phyloP scores from a whole-genome alignment of 495 filamentous ascomycete species.

The Hypoxylon perforatum region DNA sequence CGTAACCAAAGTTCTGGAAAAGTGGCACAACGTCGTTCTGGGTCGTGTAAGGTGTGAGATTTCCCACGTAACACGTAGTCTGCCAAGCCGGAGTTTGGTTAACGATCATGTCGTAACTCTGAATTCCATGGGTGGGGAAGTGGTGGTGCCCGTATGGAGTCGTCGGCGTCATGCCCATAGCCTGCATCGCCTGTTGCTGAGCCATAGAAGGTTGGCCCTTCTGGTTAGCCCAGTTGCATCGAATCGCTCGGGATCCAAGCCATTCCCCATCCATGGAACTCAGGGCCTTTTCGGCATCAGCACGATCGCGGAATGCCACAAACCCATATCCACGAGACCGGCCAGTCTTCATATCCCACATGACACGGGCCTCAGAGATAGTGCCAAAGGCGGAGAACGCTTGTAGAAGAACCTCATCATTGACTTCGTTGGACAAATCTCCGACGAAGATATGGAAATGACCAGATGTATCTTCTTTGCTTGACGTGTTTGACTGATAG shows the following conservation, averaged over 20 bases:
- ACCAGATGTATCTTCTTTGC: slow-evolving; percentile 97
- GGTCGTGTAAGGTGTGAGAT: slow-evolving; percentile 96
- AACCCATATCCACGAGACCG: slow-evolving; percentile 98
- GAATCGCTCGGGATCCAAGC: slow-evolving; percentile 97
- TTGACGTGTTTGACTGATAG: slow-evolving; percentile 93
- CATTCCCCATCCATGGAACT: slow-evolving; percentile 99
- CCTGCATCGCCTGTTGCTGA: slow-evolving; percentile 95
- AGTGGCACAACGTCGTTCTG: slow-evolving; percentile 94
- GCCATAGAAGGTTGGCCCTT: slow-evolving; percentile 98
- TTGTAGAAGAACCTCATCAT: slow-evolving; percentile 93
- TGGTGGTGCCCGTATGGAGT: slow-evolving; percentile 97
- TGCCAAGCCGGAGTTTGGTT: slow-evolving; percentile 98
- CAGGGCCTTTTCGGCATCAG: slow-evolving; percentile 94
- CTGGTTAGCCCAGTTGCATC: slow-evolving; percentile 99
- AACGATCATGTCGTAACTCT: slow-evolving; percentile 98
- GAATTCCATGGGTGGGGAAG: slow-evolving; percentile 95
- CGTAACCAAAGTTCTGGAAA: slow-evolving; percentile 98
- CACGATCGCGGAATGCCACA: slow-evolving; percentile 94
- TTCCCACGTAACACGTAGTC: slow-evolving; percentile 98
- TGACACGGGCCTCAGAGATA: slow-evolving; percentile 98
- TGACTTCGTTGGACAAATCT: slow-evolving; percentile 98
- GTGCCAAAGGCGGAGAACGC: slow-evolving; percentile 97
- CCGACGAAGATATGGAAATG: slow-evolving; percentile 99
- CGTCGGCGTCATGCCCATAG: slow-evolving; percentile 98
- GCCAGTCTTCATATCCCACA: slow-evolving; percentile 99